phyloP scores from a whole-genome alignment of 2,329 filamentous ascomycete species.

The Tolypocladium paradoxum region DNA sequence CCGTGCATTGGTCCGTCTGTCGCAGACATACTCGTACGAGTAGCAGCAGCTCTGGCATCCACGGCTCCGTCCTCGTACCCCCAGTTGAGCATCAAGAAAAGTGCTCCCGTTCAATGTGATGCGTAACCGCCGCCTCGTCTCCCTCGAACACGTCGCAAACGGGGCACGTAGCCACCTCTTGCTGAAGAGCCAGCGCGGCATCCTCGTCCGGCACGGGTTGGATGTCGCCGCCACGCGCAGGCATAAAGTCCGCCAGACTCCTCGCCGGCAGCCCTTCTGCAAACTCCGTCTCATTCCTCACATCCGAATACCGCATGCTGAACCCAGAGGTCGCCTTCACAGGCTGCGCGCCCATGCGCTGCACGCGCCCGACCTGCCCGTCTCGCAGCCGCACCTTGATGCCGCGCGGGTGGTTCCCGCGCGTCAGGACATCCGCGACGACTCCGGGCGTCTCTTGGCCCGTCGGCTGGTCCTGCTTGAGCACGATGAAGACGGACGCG shows the following conservation, averaged over 20 bases:
- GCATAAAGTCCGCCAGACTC: constrained; percentile 36
- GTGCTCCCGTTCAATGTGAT: constrained; percentile 45
- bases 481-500: constrained; percentile 57
- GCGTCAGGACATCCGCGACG: constrained; percentile 58
- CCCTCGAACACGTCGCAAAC: constrained; percentile 58
- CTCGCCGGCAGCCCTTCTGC: constrained; percentile 27
- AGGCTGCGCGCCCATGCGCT: constrained; percentile 37
- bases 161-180: constrained; percentile 38
- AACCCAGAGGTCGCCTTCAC: constrained; percentile 7
- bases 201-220: constrained; percentile 1
- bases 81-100: constrained; percentile 8
- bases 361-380: constrained; percentile 64
- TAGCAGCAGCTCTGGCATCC: not conserved
- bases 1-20: not conserved
- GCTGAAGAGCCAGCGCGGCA: not conserved
- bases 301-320: constrained; percentile 21
- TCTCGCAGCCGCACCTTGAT: constrained; percentile 68
- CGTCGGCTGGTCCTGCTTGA: constrained; percentile 67
- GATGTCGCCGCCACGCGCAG: constrained; percentile 22
- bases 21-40: not conserved
- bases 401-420: constrained; percentile 64
- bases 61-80: not conserved
- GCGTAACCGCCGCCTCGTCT: constrained; percentile 55
- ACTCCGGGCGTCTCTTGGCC: constrained; percentile 58
- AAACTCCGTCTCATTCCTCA: constrained; percentile 22